These are phyloP conservation scores for Ophiocordyceps sinensis DNA, from an alignment of 2,329 filamentous ascomycete genomes.

Conservation along the genomic window DNA sequence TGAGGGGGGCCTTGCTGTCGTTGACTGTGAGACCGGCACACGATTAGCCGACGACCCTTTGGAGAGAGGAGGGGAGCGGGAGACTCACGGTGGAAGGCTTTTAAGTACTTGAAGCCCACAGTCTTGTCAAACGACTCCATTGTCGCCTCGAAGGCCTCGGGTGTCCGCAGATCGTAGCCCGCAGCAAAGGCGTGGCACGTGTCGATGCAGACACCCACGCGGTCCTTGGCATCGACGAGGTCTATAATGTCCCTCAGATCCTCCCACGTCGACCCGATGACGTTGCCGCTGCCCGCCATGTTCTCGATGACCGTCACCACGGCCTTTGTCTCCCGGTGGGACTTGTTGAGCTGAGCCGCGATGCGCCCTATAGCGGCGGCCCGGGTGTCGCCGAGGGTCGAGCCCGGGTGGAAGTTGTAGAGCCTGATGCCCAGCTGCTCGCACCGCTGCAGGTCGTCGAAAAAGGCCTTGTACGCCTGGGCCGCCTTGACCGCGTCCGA, in stretches of 20 bases:
- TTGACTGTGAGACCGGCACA: slow-evolving; percentile 40
- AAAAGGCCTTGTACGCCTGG: slow-evolving; percentile 73
- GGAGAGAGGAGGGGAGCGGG: not conserved
- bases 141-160: slow-evolving; percentile 57
- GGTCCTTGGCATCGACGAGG: slow-evolving; percentile 61
- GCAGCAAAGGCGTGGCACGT: slow-evolving; percentile 94
- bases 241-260: slow-evolving; percentile 78
- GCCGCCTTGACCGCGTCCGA: slow-evolving; percentile 63
- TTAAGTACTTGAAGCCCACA: slow-evolving; percentile 67
- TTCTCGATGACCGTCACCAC: slow-evolving; percentile 86
- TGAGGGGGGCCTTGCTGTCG: slow-evolving; percentile 83
- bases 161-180: slow-evolving; percentile 75
- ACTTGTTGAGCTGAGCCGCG: slow-evolving; percentile 66
- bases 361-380: slow-evolving; percentile 63
- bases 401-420: slow-evolving; percentile 98
- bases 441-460: slow-evolving; percentile 79
- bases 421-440: slow-evolving; percentile 72
- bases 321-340: slow-evolving; percentile 58
- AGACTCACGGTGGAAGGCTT: slow-evolving; percentile 53
- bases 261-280: slow-evolving; percentile 73
- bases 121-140: slow-evolving; percentile 62
- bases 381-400: slow-evolving; percentile 52
- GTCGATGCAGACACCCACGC: slow-evolving; percentile 89
- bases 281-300: slow-evolving; percentile 83
- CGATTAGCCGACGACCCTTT: too few species aligned